Evolutionary conservation across 2,329 filamentous ascomycete genomes (phyloP).

Genomic region (Aureobasidium mangrovei): DNA sequence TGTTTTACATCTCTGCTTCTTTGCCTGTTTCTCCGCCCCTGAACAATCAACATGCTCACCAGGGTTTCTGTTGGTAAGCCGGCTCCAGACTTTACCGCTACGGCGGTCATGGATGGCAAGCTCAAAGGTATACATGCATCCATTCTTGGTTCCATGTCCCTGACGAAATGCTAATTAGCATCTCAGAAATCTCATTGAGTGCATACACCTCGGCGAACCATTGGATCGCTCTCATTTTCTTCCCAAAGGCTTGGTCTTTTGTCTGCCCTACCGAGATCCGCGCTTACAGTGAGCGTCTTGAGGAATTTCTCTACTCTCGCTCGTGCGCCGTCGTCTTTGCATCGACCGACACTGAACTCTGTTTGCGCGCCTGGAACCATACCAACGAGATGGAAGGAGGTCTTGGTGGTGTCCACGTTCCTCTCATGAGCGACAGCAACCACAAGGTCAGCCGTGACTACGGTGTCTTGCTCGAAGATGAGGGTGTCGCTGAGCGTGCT

Average conservation of each 20-base stretch:
- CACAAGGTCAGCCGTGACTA: constrained; percentile 53
- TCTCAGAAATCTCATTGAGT: constrained; percentile 23
- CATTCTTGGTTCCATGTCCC: neutral
- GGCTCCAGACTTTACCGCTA: constrained; percentile 23
- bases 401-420: constrained; percentile 52
- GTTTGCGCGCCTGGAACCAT: constrained; percentile 49
- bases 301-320: constrained; percentile 48
- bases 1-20: no score
- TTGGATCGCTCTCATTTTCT: constrained; percentile 58
- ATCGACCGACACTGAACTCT: constrained; percentile 54
- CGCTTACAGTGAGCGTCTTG: constrained; percentile 53
- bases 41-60: neutral
- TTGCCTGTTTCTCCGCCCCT: no score
- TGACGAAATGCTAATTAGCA: constrained; percentile 1
- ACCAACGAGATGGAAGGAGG: constrained; percentile 53
- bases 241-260: constrained; percentile 61
- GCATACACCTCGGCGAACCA: constrained; percentile 31
- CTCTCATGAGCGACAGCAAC: constrained; percentile 54
- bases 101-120: constrained; percentile 25
- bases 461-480: constrained; percentile 55
- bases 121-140: constrained; percentile 20
- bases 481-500: constrained; percentile 54
- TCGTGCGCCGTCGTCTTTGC: constrained; percentile 53
- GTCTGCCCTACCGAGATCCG: constrained; percentile 60
- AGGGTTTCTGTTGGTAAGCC: constrained; percentile 20